These are phyloP conservation scores for Candida boleticola DNA, from an alignment of 805 yeast species.

Conservation along the genomic window DNA sequence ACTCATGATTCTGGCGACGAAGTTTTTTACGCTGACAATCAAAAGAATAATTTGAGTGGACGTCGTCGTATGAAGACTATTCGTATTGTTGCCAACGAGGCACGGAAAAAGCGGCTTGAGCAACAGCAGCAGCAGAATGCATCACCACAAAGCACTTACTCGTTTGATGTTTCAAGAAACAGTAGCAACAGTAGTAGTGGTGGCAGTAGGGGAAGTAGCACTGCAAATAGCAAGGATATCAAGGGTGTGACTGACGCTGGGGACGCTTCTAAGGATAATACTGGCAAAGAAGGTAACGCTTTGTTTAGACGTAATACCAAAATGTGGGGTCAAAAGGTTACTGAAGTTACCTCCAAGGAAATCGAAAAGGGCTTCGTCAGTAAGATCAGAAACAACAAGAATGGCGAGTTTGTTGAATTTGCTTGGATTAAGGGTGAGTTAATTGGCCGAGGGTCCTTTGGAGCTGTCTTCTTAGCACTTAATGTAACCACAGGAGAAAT, in stretches of 20 bases:
- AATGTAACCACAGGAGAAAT: constrained; percentile 97
- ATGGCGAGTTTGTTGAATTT: constrained; percentile 75
- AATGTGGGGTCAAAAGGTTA: constrained; percentile 95
- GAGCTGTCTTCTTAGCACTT: constrained; percentile 85
- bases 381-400: constrained; percentile 56
- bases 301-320: constrained; percentile 80
- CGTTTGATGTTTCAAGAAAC: constrained; percentile 4
- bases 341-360: constrained; percentile 80
- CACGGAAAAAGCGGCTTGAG: constrained; percentile 42
- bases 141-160: background rate
- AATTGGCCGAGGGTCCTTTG: constrained; percentile 96
- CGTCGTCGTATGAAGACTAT: constrained; percentile 82
- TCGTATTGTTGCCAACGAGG: constrained; percentile 91
- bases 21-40: constrained; percentile 32
- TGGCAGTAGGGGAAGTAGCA: constrained; percentile 3
- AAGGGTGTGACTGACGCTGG: background rate
- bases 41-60: constrained; percentile 34
- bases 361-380: constrained; percentile 63
- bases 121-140: constrained; percentile 11
- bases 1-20: constrained; percentile 29
- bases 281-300: background rate
- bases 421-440: constrained; percentile 98
- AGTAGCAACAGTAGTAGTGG: constrained; percentile 1
- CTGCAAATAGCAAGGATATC: background rate
- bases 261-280: background rate